These are phyloP conservation scores for Notholithocarpus densiflorus DNA, from an alignment of 306 rosid genomes.

Conservation along the genomic window DNA sequence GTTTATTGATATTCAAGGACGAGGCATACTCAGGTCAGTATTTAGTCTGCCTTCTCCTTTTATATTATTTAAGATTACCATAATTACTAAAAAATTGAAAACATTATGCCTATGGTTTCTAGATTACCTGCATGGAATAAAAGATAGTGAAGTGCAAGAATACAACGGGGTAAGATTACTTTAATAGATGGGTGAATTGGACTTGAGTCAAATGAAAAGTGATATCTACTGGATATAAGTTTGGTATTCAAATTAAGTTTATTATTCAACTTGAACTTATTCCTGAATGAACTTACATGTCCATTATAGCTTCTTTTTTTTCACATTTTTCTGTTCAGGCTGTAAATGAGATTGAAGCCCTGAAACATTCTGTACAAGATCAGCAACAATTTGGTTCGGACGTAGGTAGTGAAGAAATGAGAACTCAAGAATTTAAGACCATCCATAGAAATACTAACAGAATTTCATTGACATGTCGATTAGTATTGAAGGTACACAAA, in stretches of 20 bases:
- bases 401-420: slow-evolving; percentile 23
- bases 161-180: slow-evolving; percentile 53
- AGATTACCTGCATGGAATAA: slow-evolving; percentile 88
- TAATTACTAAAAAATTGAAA: slow-evolving; percentile 1
- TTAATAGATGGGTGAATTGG: neutral
- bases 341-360: slow-evolving; percentile 59
- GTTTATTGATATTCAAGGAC: slow-evolving; percentile 84
- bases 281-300: neutral
- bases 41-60: slow-evolving; percentile 1
- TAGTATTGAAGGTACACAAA: slow-evolving; percentile 72
- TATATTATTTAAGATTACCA: neutral
- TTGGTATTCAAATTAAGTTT: neutral
- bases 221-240: neutral
- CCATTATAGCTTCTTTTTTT: slow-evolving; percentile 17
- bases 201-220: neutral
- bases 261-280: slow-evolving; percentile 2
- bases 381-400: slow-evolving; percentile 17
- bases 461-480: slow-evolving; percentile 76
- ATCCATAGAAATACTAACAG: slow-evolving; percentile 52
- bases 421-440: slow-evolving; percentile 27
- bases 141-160: slow-evolving; percentile 45
- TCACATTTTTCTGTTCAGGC: slow-evolving; percentile 40
- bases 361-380: slow-evolving; percentile 27
- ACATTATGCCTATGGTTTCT: slow-evolving; percentile 19
- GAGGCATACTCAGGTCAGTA: slow-evolving; percentile 70